phyloP scores from a whole-genome alignment of 73 alveolate genomes.

The Stentor coeruleus region DNA sequence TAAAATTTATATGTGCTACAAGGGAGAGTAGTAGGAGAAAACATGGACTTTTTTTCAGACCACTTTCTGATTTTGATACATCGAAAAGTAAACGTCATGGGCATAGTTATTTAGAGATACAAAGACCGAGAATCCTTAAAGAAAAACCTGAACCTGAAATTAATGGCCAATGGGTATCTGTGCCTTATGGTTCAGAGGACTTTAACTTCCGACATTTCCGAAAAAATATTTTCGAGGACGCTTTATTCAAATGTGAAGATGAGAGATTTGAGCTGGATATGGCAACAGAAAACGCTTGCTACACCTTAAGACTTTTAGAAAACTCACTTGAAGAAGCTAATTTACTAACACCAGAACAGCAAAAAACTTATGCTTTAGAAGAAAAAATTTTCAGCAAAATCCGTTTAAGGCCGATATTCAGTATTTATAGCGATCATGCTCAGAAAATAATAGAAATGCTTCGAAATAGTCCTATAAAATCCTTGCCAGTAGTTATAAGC shows the following conservation, averaged over 20 bases:
- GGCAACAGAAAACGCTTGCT: slow-evolving; percentile 13
- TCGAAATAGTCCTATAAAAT: slow-evolving; percentile 31
- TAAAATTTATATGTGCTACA: neutral
- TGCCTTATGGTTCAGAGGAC: slow-evolving; percentile 53
- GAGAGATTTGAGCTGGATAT: slow-evolving; percentile 58
- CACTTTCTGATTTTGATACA: slow-evolving; percentile 19
- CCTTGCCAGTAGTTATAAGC: slow-evolving; percentile 35
- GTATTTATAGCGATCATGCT: slow-evolving; percentile 27
- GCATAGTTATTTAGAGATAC: slow-evolving; percentile 9
- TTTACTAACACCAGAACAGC: neutral
- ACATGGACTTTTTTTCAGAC: slow-evolving; percentile 10
- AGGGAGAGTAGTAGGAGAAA: slow-evolving; percentile 13
- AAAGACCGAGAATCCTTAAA: neutral
- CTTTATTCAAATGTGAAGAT: slow-evolving; percentile 56
- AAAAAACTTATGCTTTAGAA: neutral
- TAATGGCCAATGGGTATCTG: neutral
- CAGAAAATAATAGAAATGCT: slow-evolving; percentile 40
- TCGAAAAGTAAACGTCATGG: slow-evolving; percentile 13
- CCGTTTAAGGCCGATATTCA: neutral
- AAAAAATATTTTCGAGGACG: slow-evolving; percentile 48
- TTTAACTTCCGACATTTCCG: slow-evolving; percentile 46
- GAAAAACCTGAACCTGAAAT: neutral
- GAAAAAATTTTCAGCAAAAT: neutral
- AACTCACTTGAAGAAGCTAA: neutral
- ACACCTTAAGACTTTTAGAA: neutral